Base-by-base conservation (phyloP, 1,139 yeast genomes). In the Lodderomyces elongisporus region DNA sequence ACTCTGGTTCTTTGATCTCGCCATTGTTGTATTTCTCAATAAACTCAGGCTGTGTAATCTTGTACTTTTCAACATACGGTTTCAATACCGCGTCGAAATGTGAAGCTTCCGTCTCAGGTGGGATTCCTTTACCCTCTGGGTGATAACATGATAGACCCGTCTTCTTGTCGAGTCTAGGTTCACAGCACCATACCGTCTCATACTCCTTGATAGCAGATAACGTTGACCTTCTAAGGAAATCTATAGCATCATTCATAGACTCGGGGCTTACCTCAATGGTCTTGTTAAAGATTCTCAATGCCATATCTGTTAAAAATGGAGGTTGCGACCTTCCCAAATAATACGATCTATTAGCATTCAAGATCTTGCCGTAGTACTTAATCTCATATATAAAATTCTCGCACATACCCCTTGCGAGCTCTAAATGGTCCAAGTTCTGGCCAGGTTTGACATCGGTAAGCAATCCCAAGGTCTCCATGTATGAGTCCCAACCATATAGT, bases 401-500 rank as follows among this genome's bases (percentile, higher is more conserved):
- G 8, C 91, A 87, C 93, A 91, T 87, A 1, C 95, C 96, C 46
- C 81, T 69, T 6, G 96, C 93, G 27, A 89, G 68, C 18, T 52
- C 44, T 33, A 67, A 56, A 43, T 63, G 60, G n/a, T 51, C 54
- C 30, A 51, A 52, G 29, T 58, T 43, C 25, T 79, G 83, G 3
- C 69, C 41, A 6, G 35, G 34, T 7, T 77, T 68, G 17, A 74
- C 79, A 49, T 85, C 85, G 12, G 77, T 72, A 27, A 91, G 57
- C 32, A 91, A 66, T 1, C 98, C 98, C 21, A 89, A 59, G 0
- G 94, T 77, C 52, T 84, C 91, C 82, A 93, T 84, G 54, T 91
- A 91, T 2, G 96, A 87, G 56, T 91, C 98, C 98, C 98, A 91
- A 6, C 98, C 98, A 51, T 91, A 91, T 36, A 88, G 71, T 58